Evolutionary conservation across 2,329 filamentous ascomycete genomes (phyloP).

Genomic region (Aspergillus novofumigatus): DNA sequence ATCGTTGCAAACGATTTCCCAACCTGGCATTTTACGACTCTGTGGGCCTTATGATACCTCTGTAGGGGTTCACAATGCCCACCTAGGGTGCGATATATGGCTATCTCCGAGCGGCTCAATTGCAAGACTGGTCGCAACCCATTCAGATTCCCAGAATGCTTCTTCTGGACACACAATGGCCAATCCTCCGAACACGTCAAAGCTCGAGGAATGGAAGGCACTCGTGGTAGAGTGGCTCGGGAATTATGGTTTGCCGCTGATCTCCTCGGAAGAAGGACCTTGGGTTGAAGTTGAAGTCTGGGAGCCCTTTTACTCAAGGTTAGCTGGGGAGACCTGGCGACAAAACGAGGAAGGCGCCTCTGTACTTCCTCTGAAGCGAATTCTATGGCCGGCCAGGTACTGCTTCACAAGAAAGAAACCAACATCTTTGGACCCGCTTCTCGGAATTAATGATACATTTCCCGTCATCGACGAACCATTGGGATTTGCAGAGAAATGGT

Average conservation of each 20-base stretch:
- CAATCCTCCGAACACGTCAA: constrained; percentile 8
- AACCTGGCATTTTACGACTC: constrained; percentile 34
- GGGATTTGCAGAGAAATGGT: constrained; percentile 42
- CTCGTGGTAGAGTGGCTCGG: constrained; percentile 35
- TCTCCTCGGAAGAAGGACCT: constrained; percentile 26
- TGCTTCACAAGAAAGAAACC: constrained; percentile 37
- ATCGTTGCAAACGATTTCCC: constrained; percentile 33
- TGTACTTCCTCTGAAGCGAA: constrained; percentile 34
- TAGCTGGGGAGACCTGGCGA: constrained; percentile 31
- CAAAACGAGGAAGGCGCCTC: constrained; percentile 25
- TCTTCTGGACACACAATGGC: constrained; percentile 17
- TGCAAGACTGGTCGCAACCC: constrained; percentile 29
- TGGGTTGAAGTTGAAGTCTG: constrained; percentile 43
- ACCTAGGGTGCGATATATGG: constrained; percentile 36
- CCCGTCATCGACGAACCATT: constrained; percentile 34
- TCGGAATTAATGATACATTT: constrained; percentile 13
- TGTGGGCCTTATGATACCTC: constrained; percentile 16
- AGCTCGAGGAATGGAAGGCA: constrained; percentile 32
- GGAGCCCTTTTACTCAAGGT: constrained; percentile 36
- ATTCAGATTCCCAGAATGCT: constrained; percentile 16
- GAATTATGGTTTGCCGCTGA: constrained; percentile 33
- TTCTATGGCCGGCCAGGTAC: constrained; percentile 43
- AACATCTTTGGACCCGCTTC: constrained; percentile 10
- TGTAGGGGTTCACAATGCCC: constrained; percentile 12
- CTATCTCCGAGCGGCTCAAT: constrained; percentile 38